Evolutionary conservation across 2,329 filamentous ascomycete species (phyloP).

Genomic region (Didymella keratinophila): DNA sequence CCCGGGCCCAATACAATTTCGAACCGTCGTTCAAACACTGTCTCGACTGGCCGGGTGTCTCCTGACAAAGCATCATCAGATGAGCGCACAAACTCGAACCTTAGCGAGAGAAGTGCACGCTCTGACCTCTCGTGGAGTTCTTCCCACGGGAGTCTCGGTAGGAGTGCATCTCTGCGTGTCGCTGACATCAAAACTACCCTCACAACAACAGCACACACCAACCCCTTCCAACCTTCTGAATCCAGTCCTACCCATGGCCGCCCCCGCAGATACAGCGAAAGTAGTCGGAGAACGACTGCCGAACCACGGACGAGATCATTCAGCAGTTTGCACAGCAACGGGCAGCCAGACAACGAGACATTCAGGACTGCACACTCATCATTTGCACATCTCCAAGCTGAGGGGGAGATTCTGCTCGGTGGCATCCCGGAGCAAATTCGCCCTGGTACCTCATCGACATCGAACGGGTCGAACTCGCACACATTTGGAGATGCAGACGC

Average conservation of each 20-base stretch:
- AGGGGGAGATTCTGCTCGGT: constrained; percentile 62
- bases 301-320: constrained; percentile 40
- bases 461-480: constrained; percentile 36
- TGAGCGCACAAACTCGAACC: constrained; percentile 63
- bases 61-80: constrained; percentile 56
- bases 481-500: constrained; percentile 35
- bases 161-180: constrained; percentile 57
- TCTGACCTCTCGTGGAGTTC: constrained; percentile 56
- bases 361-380: constrained; percentile 61
- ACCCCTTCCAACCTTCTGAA: constrained; percentile 47
- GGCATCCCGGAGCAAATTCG: constrained; percentile 48
- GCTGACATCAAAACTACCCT: constrained; percentile 38
- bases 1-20: constrained; percentile 22
- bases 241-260: constrained; percentile 41
- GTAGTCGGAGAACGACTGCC: constrained; percentile 28
- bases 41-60: constrained; percentile 51
- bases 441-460: constrained; percentile 43
- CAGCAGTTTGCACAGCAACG: constrained; percentile 49
- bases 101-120: constrained; percentile 61
- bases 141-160: constrained; percentile 50
- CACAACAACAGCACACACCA: constrained; percentile 27
- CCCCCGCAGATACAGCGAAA: constrained; percentile 25
- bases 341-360: constrained; percentile 56
- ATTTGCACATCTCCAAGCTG: constrained; percentile 59
- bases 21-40: constrained; percentile 28